Evolutionary conservation across 805 yeast species (phyloP), one percentile per base, ranked within the genome.

Genomic region (Lachancea waltii): DNA sequence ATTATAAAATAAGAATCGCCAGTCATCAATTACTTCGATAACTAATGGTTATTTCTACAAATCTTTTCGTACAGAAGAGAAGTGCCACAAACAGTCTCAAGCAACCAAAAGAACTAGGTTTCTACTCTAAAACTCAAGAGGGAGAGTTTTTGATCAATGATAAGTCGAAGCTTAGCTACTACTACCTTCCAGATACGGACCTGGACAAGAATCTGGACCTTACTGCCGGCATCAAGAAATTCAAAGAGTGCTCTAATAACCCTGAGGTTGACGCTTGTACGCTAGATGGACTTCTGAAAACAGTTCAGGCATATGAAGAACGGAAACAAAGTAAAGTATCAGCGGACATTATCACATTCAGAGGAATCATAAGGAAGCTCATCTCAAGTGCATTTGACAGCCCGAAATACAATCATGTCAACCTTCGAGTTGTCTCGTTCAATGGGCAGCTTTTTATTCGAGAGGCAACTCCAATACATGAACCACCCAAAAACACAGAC

Each of bases 101-200:
- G 51, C 94, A 86, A 58, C 97, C 98, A 2, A 81, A 80, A 47
- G 96, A 92, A 59, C 48, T 90, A 3, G 68, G 74, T n/a, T 58
- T 74, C 3, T 90, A 68, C 55, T 77, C 90, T 1, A 65, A 86
- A 40, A 75, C 73, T 19, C 60, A 51, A n/a, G 73, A 77, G 4
- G 79, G 77, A 16, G 74, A 69, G 16, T 68, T 72, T 20, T 52
- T 62, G 21, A 54, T 62, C 4, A 60, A 74, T 7, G 79, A 77
- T 47, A 75, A 75, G 37, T 59, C 75, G 0, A 69, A 73, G 3
- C 60, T 85, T 36, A 64, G 71, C n/a, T 86, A 85, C 60, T 89
- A 70, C 64, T 92, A 86, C 57, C 67, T 90, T 21, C 94, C 95
- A 11, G 87, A 85, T 54, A 60, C 77, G 3, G 75, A 73, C 30